phyloP scores from a whole-genome alignment of 2,329 filamentous ascomycete species.

The Pseudogymnoascus sp. region DNA sequence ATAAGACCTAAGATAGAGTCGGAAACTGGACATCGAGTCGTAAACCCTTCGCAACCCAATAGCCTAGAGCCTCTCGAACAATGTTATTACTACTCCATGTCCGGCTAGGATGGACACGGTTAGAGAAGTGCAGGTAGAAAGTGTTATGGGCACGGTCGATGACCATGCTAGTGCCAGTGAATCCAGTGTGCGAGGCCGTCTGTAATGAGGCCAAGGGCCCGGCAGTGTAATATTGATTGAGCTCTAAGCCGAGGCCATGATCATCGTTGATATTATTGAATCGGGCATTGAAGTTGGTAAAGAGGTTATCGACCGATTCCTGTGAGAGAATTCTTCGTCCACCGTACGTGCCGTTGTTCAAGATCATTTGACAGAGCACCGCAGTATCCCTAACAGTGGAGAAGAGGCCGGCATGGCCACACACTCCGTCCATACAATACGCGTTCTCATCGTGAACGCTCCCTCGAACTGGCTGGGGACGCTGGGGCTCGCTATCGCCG shows the following conservation, averaged over 20 bases:
- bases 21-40: slow-evolving; percentile 20
- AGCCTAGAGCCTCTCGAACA: slow-evolving; percentile 20
- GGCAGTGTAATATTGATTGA: slow-evolving; percentile 29
- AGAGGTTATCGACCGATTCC: slow-evolving; percentile 28
- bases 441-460: slow-evolving; percentile 33
- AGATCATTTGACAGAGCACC: slow-evolving; percentile 30
- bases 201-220: slow-evolving; percentile 25
- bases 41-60: slow-evolving; percentile 21
- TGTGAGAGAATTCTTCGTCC: slow-evolving; percentile 24
- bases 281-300: slow-evolving; percentile 27
- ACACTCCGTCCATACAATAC: slow-evolving; percentile 29
- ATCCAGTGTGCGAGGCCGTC: slow-evolving; percentile 25
- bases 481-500: slow-evolving; percentile 25
- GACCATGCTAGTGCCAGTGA: slow-evolving; percentile 24
- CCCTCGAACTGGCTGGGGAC: slow-evolving; percentile 32
- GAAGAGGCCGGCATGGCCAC: slow-evolving; percentile 31
- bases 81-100: slow-evolving; percentile 21
- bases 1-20: neutral
- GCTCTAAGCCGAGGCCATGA: slow-evolving; percentile 28
- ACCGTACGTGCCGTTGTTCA: slow-evolving; percentile 31
- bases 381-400: slow-evolving; percentile 28
- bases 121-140: slow-evolving; percentile 23
- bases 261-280: slow-evolving; percentile 21
- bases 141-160: slow-evolving; percentile 22
- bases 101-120: slow-evolving; percentile 23